Evolutionary conservation across 441 rosid species (phyloP).

Genomic region (Populus hybrid): DNA sequence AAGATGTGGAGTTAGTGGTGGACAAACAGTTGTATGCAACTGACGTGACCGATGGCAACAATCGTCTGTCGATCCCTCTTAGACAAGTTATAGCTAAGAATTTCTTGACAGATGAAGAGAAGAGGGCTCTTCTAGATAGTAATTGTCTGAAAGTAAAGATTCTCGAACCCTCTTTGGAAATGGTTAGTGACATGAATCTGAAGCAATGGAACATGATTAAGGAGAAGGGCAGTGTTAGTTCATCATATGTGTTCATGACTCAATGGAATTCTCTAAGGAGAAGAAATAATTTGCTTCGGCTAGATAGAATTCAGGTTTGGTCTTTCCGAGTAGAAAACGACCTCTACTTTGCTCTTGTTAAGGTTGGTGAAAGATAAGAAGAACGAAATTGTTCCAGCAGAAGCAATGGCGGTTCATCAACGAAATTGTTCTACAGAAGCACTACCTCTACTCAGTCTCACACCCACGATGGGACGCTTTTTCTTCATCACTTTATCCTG

Average conservation of each 20-base stretch:
- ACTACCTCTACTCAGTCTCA: too few relatives aligned
- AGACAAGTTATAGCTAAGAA: not conserved
- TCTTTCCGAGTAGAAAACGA: not conserved
- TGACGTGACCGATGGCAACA: not conserved
- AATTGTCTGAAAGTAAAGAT: not conserved
- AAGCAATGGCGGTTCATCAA: not conserved
- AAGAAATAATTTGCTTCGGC: not conserved
- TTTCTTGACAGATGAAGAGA: not conserved
- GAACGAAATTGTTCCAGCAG: not conserved
- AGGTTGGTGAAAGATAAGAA: not conserved
- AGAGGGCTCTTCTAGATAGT: too few relatives aligned
- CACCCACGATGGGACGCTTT: too few relatives aligned
- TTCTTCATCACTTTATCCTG: too few relatives aligned
- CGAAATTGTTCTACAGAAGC: too few relatives aligned
- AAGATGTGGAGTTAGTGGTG: not conserved
- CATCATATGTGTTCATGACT: not conserved
- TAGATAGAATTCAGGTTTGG: not conserved
- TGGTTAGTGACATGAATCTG: not conserved
- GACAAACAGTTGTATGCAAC: not conserved
- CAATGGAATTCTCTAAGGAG: not conserved
- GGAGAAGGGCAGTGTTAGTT: not conserved
- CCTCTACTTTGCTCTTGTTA: not conserved
- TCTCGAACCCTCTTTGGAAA: not conserved
- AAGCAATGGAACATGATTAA: not conserved
- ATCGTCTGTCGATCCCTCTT: not conserved